Percentiles rank a stretch among this genome's conserved stretches.
phyloP scores from a whole-genome alignment of 208 protist species.

The Polymyxa betae region DNA sequence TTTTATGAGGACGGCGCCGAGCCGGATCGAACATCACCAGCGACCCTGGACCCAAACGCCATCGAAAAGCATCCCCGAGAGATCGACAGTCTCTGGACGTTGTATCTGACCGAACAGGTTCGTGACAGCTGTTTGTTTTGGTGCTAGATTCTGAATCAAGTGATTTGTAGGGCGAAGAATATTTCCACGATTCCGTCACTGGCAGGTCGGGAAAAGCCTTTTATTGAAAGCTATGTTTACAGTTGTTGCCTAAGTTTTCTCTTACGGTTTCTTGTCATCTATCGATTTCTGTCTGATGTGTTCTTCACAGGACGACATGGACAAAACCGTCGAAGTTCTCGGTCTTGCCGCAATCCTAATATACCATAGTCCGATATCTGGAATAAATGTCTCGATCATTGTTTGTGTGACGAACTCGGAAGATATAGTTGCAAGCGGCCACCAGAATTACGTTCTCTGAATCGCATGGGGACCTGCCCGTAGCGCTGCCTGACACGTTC shows the following conservation, averaged over 20 bases:
- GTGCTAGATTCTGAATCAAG: neutral
- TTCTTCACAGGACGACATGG: neutral
- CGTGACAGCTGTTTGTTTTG: neutral
- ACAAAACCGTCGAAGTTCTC: neutral
- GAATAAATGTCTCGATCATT: too few relatives aligned
- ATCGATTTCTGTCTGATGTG: too few relatives aligned
- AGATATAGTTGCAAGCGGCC: too few relatives aligned
- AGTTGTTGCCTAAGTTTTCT: too few relatives aligned
- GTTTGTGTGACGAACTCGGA: too few relatives aligned
- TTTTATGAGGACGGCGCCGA: neutral
- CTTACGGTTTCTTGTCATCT: too few relatives aligned
- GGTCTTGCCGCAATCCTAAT: neutral
- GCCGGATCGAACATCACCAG: neutral
- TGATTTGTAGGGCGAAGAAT: neutral
- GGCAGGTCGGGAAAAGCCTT: neutral
- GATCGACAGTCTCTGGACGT: neutral
- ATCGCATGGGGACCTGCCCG: neutral
- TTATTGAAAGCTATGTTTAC: neutral
- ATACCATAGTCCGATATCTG: neutral
- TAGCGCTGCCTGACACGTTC: neutral
- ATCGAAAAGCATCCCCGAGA: neutral
- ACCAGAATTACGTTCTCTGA: neutral
- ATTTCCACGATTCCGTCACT: constrained; percentile 14
- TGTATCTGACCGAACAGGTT: constrained; percentile 29
- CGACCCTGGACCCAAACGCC: neutral